These are phyloP conservation scores for Elongisporangium prolatum DNA, from an alignment of 352 stramenopile species.

Conservation along the genomic window DNA sequence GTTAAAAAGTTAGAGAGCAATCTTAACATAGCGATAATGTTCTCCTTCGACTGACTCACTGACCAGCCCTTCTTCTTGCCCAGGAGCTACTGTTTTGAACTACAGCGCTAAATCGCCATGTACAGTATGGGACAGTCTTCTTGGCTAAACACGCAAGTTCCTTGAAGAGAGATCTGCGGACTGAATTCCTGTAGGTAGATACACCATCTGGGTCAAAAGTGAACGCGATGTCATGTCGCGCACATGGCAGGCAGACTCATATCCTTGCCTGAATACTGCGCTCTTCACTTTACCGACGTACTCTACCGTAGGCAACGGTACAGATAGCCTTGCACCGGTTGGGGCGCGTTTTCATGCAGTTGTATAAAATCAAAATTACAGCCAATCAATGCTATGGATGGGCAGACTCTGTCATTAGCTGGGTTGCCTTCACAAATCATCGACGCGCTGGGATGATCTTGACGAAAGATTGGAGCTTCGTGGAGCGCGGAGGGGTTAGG, in stretches of 20 bases:
- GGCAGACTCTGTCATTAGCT: neutral
- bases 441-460: neutral
- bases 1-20: neutral
- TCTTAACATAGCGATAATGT: constrained; percentile 1
- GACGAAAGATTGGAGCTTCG: neutral
- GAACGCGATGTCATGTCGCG: neutral
- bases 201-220: neutral
- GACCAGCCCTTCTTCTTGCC: neutral
- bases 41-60: constrained; percentile 2
- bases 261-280: neutral
- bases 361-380: neutral
- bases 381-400: neutral
- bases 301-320: too few species aligned
- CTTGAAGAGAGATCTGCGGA: neutral
- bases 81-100: neutral
- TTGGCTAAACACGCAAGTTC: neutral
- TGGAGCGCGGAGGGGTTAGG: constrained; percentile 1
- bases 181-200: neutral
- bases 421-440: neutral
- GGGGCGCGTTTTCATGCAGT: neutral
- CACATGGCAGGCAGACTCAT: neutral
- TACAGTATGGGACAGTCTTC: neutral
- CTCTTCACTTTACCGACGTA: neutral
- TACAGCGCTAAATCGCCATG: neutral
- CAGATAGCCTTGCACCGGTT: neutral